Evolutionary conservation across 2,329 filamentous ascomycete genomes (phyloP), one percentile per base, ranked within the genome.

Genomic region (Fusarium sp.): DNA sequence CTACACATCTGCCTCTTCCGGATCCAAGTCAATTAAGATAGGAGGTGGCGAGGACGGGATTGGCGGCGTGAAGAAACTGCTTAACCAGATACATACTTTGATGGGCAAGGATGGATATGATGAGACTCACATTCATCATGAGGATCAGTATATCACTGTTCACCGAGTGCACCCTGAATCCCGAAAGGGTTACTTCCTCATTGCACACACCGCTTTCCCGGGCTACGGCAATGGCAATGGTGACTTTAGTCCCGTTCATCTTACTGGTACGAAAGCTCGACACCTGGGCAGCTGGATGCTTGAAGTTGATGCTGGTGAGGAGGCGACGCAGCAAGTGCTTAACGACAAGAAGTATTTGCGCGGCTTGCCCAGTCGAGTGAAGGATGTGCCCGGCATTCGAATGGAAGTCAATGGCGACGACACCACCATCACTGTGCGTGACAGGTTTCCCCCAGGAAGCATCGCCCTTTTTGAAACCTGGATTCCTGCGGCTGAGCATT

Each of bases 51-150:
- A 92, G 71, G 90, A 91, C 54, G 96, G 96, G 11, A 98, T 98
- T 71, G 94, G 93, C 38, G 90, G 92, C 31, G 87, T 98, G 76
- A 97, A 97, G 84, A 97, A 95, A 78, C 85, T 98, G 11, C 85
- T 99, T 64, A 99, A 99, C 78, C 90, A 95, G 75, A 95, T 99
- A 50, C 97, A 99, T 79, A 94, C 91, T 9, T 87, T 94, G 67
- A 98, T 99, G 96, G 96, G 96, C 67, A 92, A 94, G 76, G 94
- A 98, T 69, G 92, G 92, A 21, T 99, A 97, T 76, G 91, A 94
- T 57, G 96, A 99, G 80, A 97, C 94, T 9, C 95, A 98, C 76
- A 94, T 99, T 54, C 95, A 99, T 76, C 96, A 99, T 77, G 94
- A 98, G 69, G 92, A 93, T 57, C 92, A 99, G 78, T 98, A 97